Base-by-base conservation (phyloP, 306 rosid species). In the Vigna nakashimae region DNA sequence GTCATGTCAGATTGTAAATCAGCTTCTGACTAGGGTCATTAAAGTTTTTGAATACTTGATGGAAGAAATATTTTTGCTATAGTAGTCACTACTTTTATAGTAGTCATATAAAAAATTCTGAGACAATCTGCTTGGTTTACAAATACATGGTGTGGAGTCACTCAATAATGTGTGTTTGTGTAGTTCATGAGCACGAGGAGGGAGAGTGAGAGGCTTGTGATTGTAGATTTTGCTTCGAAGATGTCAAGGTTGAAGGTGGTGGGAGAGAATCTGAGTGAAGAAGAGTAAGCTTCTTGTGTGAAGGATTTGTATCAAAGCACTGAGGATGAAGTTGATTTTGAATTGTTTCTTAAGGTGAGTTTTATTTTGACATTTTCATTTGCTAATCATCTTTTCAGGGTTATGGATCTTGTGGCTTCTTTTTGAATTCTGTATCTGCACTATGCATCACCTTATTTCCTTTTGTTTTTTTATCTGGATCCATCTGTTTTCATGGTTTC, bases 151-250 rank as follows among this genome's bases (percentile, higher is more conserved):
- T 20, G 22, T 20, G 22, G 22, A 20, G 22, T 20, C 22, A 20
- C 22, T 20, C 22, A 20, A 20, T 20, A 20, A 20, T 20, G 28
- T 45, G 50, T 45, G 50, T 45, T 60, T 67, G 51, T 71, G 80
- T 71, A 94, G 98, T 94, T 90, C 66, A 74, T 81, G 87, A 87
- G 93, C 90, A 94, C 92, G 97, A 88, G 88, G 84, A 92, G 95
- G 67, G 98, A 94, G 80, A 87, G 84, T 69, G 95, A 90, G 59
- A 87, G 65, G 86, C 95, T 94, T 51, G 79, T 86, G 50, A 80
- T 92, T 46, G 90, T 82, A 49, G 97, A 94, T 73, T 77, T 94
- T 90, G 88, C 97, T 81, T 89, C 95, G 16, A 94, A 87, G 86
- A 94, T 92, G 98, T 88, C 98, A 11, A 81, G 84, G 71, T 76